Percentiles rank a stretch among this genome's conserved stretches.
Conservation (phyloP, 192 early-diverging fungal genomes). For the Coemansia guatemalensis region DNA sequence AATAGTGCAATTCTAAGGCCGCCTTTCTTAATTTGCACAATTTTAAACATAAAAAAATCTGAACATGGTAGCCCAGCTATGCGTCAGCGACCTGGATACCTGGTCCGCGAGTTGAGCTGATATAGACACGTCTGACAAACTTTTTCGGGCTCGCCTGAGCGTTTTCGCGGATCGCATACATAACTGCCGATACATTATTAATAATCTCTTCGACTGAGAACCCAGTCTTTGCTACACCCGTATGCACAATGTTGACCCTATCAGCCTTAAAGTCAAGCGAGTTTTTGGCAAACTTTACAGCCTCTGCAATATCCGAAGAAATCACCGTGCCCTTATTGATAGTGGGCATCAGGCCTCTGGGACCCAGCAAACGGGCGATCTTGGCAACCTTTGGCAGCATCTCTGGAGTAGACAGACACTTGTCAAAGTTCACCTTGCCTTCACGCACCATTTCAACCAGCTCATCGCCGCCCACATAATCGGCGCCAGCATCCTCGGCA, state of each 20-base stretch:
- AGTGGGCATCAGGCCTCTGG: constrained; percentile 96
- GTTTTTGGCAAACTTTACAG: constrained; percentile 64
- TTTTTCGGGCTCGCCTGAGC: constrained; percentile 48
- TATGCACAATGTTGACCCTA: constrained; percentile 68
- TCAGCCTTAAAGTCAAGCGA: constrained; percentile 78
- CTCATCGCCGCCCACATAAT: constrained; percentile 84
- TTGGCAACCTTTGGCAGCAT: constrained; percentile 88
- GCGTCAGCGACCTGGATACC: constrained; percentile 62
- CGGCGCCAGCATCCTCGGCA: constrained; percentile 76
- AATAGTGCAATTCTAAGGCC: no score
- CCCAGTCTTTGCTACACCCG: constrained; percentile 51
- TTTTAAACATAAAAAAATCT: not conserved
- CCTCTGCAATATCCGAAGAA: constrained; percentile 62
- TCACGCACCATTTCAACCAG: constrained; percentile 68
- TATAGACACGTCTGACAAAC: constrained; percentile 61
- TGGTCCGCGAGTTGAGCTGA: constrained; percentile 70
- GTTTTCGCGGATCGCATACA: constrained; percentile 61
- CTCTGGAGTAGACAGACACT: constrained; percentile 81
- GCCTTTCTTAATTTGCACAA: not conserved
- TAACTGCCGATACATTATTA: constrained; percentile 59
- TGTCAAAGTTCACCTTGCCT: constrained; percentile 75
- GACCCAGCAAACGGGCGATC: constrained; percentile 87
- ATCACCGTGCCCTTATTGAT: constrained; percentile 83
- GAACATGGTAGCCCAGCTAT: not conserved
- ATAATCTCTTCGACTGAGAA: constrained; percentile 39